These are phyloP conservation scores for Wilhelminamyces savonicus DNA, from an alignment of 805 yeast genomes.

Conservation along the genomic window DNA sequence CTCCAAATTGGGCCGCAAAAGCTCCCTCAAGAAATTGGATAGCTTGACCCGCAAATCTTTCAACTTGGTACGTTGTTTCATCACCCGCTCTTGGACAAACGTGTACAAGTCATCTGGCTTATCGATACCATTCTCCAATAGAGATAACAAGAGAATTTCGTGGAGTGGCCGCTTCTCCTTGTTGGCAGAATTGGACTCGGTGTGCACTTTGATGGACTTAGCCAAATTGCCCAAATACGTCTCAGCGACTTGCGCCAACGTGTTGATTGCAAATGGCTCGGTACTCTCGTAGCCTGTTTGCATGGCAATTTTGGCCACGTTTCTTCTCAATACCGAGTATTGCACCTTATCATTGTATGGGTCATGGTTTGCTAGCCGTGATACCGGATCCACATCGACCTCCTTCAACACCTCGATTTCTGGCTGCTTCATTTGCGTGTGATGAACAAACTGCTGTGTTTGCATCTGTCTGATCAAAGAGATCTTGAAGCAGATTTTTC, in stretches of 20 bases:
- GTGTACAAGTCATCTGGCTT: conserved; percentile 71
- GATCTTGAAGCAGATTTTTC: conserved; percentile 84
- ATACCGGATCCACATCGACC: conserved; percentile 75
- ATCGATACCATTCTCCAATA: conserved; percentile 81
- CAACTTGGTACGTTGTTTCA: conserved; percentile 64
- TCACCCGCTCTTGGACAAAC: conserved; percentile 66
- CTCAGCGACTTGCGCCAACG: conserved; percentile 79
- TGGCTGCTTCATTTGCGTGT: conserved; percentile 67
- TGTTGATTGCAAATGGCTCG: conserved; percentile 69
- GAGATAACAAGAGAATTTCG: conserved; percentile 52
- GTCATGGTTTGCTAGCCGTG: conserved; percentile 69
- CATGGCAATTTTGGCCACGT: conserved; percentile 78
- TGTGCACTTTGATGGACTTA: conserved; percentile 60
- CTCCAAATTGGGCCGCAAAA: conserved; percentile 74
- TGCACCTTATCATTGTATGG: conserved; percentile 53
- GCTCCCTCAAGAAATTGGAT: conserved; percentile 65
- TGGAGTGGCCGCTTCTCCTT: too few species aligned
- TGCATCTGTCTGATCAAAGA: conserved; percentile 88
- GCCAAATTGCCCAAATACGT: conserved; percentile 71
- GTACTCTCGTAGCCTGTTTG: conserved; percentile 86
- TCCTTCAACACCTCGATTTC: conserved; percentile 57
- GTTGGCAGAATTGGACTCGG: conserved; percentile 55
- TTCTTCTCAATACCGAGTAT: conserved; percentile 57
- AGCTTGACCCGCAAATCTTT: conserved; percentile 62
- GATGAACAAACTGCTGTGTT: conserved; percentile 68